Conservation (phyloP, 306 rosid species). For the Cucurbita ficifolia region DNA sequence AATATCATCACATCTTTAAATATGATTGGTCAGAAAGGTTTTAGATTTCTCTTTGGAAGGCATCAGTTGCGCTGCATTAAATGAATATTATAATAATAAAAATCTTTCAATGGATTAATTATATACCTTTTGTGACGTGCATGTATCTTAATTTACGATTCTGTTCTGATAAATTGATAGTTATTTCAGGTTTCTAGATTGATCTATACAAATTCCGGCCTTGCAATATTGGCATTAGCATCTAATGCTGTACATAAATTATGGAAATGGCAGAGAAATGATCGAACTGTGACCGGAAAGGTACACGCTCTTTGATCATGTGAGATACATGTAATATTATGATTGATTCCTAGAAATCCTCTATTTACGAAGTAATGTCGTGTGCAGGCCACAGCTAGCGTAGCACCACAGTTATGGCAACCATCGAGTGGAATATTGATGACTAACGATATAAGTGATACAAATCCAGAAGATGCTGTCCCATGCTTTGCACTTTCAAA, state of each 20-base stretch:
- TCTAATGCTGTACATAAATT: conserved; percentile 97
- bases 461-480: conserved; percentile 90
- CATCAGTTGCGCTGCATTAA: background rate
- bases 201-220: conserved; percentile 90
- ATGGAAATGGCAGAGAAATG: conserved; percentile 99
- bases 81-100: background rate
- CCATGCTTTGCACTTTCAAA: conserved; percentile 97
- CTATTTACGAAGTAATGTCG: conserved; percentile 13
- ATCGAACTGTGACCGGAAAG: conserved; percentile 44
- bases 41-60: background rate
- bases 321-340: conserved; percentile 9
- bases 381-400: conserved; percentile 59
- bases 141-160: background rate
- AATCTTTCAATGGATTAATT: background rate
- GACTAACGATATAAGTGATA: conserved; percentile 86
- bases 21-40: background rate
- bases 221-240: conserved; percentile 83
- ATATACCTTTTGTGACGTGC: background rate
- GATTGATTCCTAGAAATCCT: conserved; percentile 17
- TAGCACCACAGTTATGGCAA: conserved; percentile 85
- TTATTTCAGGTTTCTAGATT: conserved; percentile 78
- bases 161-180: conserved; percentile 11
- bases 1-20: background rate
- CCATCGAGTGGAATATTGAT: conserved; percentile 94
- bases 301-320: conserved; percentile 23